phyloP scores from a whole-genome alignment of 225 moss, liverwort and hornwort species.

The Bryoerythrophyllum caledonicum region DNA sequence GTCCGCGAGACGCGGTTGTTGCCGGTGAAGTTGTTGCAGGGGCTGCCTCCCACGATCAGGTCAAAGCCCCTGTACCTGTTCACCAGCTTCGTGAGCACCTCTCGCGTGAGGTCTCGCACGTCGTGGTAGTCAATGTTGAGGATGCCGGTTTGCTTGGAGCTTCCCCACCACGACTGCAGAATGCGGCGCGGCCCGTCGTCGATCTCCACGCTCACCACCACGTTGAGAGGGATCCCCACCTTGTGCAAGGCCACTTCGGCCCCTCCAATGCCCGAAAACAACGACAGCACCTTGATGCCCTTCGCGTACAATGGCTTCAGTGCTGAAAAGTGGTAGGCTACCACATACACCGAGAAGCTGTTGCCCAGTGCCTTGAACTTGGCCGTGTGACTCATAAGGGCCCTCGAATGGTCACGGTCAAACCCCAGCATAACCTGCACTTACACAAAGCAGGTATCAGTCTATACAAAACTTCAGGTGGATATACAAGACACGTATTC shows the following conservation, averaged over 20 bases:
- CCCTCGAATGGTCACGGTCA: conserved; percentile 57
- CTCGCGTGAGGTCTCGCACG: conserved; percentile 41
- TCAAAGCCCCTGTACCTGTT: conserved; percentile 61
- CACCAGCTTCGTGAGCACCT: conserved; percentile 33
- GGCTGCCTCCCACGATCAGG: conserved; percentile 79
- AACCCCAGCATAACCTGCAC: conserved; percentile 65
- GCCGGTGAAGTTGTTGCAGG: conserved; percentile 78
- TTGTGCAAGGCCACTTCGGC: conserved; percentile 84
- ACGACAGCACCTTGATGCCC: conserved; percentile 68
- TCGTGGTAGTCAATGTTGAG: conserved; percentile 37
- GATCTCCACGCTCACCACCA: conserved; percentile 74
- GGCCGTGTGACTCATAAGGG: conserved; percentile 21
- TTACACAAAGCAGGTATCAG: not conserved
- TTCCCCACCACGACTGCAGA: conserved; percentile 67
- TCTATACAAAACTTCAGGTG: not conserved
- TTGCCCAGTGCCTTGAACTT: conserved; percentile 66
- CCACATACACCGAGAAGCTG: conserved; percentile 70
- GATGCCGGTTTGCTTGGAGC: conserved; percentile 42
- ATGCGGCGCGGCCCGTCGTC: conserved; percentile 46
- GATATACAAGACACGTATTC: not conserved
- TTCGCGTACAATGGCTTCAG: conserved; percentile 44
- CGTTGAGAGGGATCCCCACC: conserved; percentile 56
- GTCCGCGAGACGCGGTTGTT: conserved; percentile 55
- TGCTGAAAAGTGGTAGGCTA: conserved; percentile 75
- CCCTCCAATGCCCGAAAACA: conserved; percentile 85